Percentiles rank a stretch among this genome's conserved stretches.
phyloP scores from a whole-genome alignment of 2,329 filamentous ascomycete species.

The Colletotrichum agaves region DNA sequence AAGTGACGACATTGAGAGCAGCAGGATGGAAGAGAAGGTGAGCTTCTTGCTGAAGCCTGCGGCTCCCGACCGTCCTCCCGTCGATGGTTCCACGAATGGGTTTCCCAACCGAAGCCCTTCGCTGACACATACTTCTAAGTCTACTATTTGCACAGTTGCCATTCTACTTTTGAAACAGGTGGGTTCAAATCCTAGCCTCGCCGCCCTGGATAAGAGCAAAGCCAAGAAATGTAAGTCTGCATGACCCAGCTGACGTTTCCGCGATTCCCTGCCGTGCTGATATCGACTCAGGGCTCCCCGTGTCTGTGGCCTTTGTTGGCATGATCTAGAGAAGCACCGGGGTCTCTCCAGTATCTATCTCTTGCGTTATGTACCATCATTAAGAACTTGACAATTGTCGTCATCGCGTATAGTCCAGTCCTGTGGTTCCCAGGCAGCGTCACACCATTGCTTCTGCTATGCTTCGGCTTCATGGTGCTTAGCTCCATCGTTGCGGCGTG shows the following conservation, averaged over 20 bases:
- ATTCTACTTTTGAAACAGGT: constrained; percentile 85
- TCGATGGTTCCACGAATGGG: too few species aligned
- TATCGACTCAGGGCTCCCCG: constrained; percentile 83
- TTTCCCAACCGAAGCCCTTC: neutral
- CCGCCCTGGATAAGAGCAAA: constrained; percentile 86
- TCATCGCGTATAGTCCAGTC: constrained; percentile 98
- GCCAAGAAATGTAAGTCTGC: constrained; percentile 83
- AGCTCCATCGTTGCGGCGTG: constrained; percentile 95
- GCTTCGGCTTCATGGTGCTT: constrained; percentile 95
- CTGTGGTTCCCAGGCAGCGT: constrained; percentile 97
- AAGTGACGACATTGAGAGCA: too few species aligned
- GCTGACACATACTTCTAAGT: constrained; percentile 60
- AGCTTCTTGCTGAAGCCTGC: too few species aligned
- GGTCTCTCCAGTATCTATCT: constrained; percentile 94
- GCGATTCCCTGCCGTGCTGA: constrained; percentile 39
- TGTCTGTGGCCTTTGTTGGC: constrained; percentile 93
- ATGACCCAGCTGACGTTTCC: neutral
- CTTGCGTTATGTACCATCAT: constrained; percentile 99
- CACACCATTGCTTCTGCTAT: constrained; percentile 86
- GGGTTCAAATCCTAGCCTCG: constrained; percentile 83
- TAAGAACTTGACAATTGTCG: constrained; percentile 99
- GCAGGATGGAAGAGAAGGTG: too few species aligned
- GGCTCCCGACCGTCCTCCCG: too few species aligned
- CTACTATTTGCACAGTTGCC: constrained; percentile 85
- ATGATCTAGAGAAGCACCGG: constrained; percentile 99